phyloP scores from a whole-genome alignment of 2,329 filamentous ascomycete genomes.

The Trichoderma brevicompactum region DNA sequence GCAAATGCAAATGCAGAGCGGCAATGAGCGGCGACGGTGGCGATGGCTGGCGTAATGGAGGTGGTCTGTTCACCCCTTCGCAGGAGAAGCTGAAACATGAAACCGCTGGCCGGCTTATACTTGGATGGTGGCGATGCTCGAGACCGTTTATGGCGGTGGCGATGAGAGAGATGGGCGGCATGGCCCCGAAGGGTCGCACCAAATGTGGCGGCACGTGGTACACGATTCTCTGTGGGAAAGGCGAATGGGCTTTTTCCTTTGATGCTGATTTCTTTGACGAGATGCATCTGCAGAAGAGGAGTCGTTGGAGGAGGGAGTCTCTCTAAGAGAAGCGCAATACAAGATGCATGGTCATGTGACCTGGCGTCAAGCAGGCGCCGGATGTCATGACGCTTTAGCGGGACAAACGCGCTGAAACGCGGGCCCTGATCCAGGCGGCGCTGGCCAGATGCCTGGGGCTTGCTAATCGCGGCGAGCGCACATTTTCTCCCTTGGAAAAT shows the following conservation, averaged over 20 bases:
- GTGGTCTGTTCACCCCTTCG: constrained; percentile 22
- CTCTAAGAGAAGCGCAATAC: background rate
- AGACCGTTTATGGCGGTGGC: constrained; percentile 10
- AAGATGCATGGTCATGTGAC: constrained; percentile 36
- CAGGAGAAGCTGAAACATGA: constrained; percentile 18
- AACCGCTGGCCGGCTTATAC: constrained; percentile 5
- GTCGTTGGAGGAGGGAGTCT: background rate
- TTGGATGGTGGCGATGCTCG: constrained; percentile 3
- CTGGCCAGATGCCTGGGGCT: background rate
- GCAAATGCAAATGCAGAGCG: background rate
- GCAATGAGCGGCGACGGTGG: constrained; percentile 19
- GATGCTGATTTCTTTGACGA: too few species aligned
- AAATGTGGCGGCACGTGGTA: background rate
- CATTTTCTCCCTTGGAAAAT: constrained; percentile 9
- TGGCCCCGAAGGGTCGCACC: background rate
- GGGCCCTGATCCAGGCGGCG: background rate
- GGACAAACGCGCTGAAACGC: constrained; percentile 31
- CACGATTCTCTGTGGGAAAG: too few species aligned
- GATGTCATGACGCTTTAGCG: constrained; percentile 29
- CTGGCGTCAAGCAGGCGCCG: constrained; percentile 33
- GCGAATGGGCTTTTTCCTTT: too few species aligned
- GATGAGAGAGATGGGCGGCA: background rate
- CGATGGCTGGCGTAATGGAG: constrained; percentile 10
- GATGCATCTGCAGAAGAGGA: background rate
- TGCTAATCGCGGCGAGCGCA: background rate